A percentile compares a stretch with the other conserved stretches of the same genome.
Evolutionary conservation across 225 moss, liverwort and hornwort species (phyloP).

Genomic region (Physcomitrellopsis africana): DNA sequence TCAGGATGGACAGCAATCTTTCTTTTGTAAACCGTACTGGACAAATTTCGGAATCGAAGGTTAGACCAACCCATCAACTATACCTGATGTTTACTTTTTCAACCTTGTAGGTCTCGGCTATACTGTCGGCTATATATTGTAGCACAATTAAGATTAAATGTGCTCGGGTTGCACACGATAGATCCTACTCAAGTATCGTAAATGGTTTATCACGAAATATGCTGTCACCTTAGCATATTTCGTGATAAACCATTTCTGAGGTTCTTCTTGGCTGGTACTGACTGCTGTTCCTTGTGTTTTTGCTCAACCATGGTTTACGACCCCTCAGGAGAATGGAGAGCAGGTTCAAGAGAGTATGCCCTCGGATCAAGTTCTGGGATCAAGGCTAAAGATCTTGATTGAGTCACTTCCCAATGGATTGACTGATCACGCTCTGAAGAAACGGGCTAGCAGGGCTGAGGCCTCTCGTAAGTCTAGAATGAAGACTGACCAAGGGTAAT

Average conservation of each 20-base stretch:
- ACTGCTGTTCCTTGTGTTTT: not conserved
- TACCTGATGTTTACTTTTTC: not conserved
- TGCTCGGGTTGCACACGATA: too few species aligned
- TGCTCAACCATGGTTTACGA: not conserved
- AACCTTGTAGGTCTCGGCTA: not conserved
- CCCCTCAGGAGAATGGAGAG: slow-evolving; percentile 30
- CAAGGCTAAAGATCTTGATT: slow-evolving; percentile 71
- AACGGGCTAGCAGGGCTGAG: slow-evolving; percentile 38
- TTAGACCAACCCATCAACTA: slow-evolving; percentile 22
- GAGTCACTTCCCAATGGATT: slow-evolving; percentile 68
- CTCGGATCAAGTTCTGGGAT: slow-evolving; percentile 69
- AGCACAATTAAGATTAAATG: too few species aligned
- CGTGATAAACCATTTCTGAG: not conserved
- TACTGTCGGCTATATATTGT: too few species aligned
- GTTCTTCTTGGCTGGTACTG: not conserved
- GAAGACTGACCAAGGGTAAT: slow-evolving; percentile 44
- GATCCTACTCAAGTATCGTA: too few species aligned
- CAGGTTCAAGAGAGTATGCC: slow-evolving; percentile 50
- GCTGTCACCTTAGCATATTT: too few species aligned
- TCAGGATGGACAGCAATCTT: slow-evolving; percentile 44
- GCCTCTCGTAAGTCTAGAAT: slow-evolving; percentile 38
- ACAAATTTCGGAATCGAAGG: slow-evolving; percentile 18
- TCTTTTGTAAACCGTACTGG: slow-evolving; percentile 27
- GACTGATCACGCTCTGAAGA: slow-evolving; percentile 34
- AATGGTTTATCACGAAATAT: too few species aligned